Base-by-base conservation (phyloP, 2,329 filamentous ascomycete genomes). In the Ophiostoma pallidulum region DNA sequence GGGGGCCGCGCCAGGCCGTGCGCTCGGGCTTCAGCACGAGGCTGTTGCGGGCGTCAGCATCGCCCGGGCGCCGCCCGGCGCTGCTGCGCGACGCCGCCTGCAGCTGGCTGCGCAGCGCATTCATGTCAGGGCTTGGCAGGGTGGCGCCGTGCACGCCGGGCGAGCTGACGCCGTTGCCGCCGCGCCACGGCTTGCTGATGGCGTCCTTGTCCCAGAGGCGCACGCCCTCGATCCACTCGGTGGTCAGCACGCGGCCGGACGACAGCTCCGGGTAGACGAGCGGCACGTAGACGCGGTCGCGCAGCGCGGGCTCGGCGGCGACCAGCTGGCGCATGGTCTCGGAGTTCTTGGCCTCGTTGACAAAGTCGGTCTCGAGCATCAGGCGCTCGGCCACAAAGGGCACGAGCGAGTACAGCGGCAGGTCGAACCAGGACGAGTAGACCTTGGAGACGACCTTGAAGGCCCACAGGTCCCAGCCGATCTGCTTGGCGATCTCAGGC, bases 141-240 rank as follows among this genome's bases (percentile, higher is more conserved):
- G 77, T 73, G 3, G 71, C 71, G 7, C 86, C 84, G 41, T 81
- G 76, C 42, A 85, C 82, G 16, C 91, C 90, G 4, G 87, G 85
- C 22, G 85, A 91, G 4, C 86, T 87, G 51, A 78, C 72, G 14
- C 82, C 78, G 68, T 80, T 77, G 7, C 86, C 85, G 19, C 89
- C 90, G 32, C 81, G 68, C 91, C 92, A 97, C 4, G 77, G 72
- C 3, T 75, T 74, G 0, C 80, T 84, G 60, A 96, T 82, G 45
- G 83, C 75, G 49, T 86, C 80, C 63, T 94, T 94, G 59, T 97
- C 91, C 88, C 90, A 95, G 3, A 98, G 72, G 2, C 90, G 77
- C 3, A 94, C 80, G 7, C 92, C 92, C 65, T 98, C 92, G 50
- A 98, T 94, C 92, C 92, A 98, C 63, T 98, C 92, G 0, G 91